Evolutionary conservation across 2,329 filamentous ascomycete species (phyloP).

Genomic region (Bretziella fagacearum): DNA sequence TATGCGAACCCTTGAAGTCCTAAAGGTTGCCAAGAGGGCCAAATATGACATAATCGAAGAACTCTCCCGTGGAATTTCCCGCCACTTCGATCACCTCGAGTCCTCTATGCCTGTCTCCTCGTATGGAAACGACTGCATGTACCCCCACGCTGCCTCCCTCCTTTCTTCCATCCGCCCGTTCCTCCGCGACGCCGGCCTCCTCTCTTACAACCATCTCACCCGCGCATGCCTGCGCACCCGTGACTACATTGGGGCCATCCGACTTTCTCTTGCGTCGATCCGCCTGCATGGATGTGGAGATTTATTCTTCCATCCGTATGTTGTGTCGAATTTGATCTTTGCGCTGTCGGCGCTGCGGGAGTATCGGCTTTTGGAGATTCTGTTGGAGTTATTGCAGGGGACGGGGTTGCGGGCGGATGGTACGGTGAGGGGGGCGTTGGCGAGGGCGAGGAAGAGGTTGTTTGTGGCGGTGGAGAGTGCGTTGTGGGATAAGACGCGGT

Average conservation of each 20-base stretch:
- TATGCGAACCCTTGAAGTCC: background rate
- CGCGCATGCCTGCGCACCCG: conserved; percentile 11
- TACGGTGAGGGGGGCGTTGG: conserved; percentile 3
- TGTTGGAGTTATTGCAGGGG: conserved; percentile 3
- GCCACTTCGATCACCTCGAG: conserved; percentile 3
- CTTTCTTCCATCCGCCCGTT: conserved; percentile 3
- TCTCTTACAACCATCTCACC: conserved; percentile 10
- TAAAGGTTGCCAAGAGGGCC: conserved; percentile 5
- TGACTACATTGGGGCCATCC: conserved; percentile 11
- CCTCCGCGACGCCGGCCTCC: conserved; percentile 3
- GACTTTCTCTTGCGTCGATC: conserved; percentile 3
- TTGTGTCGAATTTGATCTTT: conserved; percentile 12
- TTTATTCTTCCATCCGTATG: conserved; percentile 5
- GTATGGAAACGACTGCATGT: conserved; percentile 8
- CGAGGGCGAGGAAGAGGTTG: conserved; percentile 7
- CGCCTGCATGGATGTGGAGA: conserved; percentile 6
- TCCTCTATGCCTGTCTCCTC: background rate
- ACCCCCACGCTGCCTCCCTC: conserved; percentile 1
- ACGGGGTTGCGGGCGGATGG: conserved; percentile 4
- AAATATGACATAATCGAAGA: conserved; percentile 11
- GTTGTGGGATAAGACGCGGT: conserved; percentile 10
- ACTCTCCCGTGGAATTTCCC: conserved; percentile 4
- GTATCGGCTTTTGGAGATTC: conserved; percentile 7
- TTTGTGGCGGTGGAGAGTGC: conserved; percentile 4
- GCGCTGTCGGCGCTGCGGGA: conserved; percentile 9